Conservation (phyloP, 176 grass and related monocot genomes). For the Aegilops umbellulata region DNA sequence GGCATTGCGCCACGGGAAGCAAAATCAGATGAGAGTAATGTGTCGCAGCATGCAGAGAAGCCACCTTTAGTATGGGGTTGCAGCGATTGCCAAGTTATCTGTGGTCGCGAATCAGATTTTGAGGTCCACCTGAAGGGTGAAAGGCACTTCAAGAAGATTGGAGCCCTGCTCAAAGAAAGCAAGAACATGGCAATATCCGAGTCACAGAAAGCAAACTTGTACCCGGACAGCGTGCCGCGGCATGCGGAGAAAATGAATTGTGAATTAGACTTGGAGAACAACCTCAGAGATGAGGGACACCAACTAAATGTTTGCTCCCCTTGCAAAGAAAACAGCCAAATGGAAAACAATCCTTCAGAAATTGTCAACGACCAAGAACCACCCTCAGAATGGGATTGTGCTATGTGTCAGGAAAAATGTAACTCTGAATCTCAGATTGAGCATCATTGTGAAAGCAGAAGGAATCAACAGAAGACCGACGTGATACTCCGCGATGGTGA, state of each 20-base stretch:
- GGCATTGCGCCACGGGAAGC: too few species aligned
- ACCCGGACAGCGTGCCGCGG: not conserved
- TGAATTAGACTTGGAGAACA: not conserved
- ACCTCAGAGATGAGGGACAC: constrained; percentile 1
- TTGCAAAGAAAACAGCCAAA: not conserved
- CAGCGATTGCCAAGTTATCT: constrained; percentile 16
- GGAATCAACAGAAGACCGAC: not conserved
- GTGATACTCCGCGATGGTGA: not conserved
- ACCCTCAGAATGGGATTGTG: not conserved
- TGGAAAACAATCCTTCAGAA: not conserved
- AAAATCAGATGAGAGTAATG: not conserved
- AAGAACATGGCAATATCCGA: not conserved
- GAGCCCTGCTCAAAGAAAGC: not conserved
- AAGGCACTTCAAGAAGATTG: not conserved
- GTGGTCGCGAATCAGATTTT: not conserved
- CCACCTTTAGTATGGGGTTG: not conserved
- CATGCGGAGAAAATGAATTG: not conserved
- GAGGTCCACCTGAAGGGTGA: not conserved
- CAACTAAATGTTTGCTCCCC: not conserved
- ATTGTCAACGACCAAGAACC: not conserved
- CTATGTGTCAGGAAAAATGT: constrained; percentile 18
- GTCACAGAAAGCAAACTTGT: not conserved
- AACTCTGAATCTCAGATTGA: constrained; percentile 15
- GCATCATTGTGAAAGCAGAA: not conserved
- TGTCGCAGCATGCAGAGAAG: not conserved